These are phyloP conservation scores for Cytospora paraplurivora DNA, from an alignment of 2,329 filamentous ascomycete species.

Conservation along the genomic window DNA sequence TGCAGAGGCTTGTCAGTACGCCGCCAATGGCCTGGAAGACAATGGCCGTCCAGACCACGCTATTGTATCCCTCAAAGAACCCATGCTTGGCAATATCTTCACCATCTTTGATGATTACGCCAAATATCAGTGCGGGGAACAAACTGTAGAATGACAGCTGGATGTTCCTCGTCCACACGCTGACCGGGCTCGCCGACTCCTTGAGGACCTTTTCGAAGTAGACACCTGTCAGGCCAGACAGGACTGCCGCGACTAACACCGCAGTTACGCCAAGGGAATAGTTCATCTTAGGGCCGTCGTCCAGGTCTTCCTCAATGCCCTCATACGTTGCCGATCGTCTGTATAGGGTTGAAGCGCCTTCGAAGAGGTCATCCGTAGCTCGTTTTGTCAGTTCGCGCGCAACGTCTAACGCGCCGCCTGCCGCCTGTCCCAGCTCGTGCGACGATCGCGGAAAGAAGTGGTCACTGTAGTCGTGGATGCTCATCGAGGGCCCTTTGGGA, in stretches of 20 bases:
- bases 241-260: constrained; percentile 73
- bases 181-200: constrained; percentile 73
- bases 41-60: constrained; percentile 85
- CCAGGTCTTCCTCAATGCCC: constrained; percentile 72
- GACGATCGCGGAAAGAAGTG: constrained; percentile 78
- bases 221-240: constrained; percentile 84
- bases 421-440: constrained; percentile 71
- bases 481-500: constrained; percentile 53
- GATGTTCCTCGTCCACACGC: constrained; percentile 92
- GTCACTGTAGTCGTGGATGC: constrained; percentile 64
- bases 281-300: constrained; percentile 64
- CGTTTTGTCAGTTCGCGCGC: constrained; percentile 55
- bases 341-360: constrained; percentile 46
- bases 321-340: constrained; percentile 87
- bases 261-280: constrained; percentile 77
- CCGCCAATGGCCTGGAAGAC: constrained; percentile 81
- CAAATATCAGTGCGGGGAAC: constrained; percentile 84
- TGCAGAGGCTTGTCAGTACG: constrained; percentile 77
- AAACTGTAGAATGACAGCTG: constrained; percentile 94
- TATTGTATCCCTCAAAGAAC: constrained; percentile 95
- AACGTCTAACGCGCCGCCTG: constrained; percentile 52
- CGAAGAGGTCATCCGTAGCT: constrained; percentile 42
- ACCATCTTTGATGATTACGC: constrained; percentile 85
- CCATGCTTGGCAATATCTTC: constrained; percentile 79
- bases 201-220: constrained; percentile 92